Conservation (phyloP, 495 filamentous ascomycete species). For the Penicillium coprophilum region DNA sequence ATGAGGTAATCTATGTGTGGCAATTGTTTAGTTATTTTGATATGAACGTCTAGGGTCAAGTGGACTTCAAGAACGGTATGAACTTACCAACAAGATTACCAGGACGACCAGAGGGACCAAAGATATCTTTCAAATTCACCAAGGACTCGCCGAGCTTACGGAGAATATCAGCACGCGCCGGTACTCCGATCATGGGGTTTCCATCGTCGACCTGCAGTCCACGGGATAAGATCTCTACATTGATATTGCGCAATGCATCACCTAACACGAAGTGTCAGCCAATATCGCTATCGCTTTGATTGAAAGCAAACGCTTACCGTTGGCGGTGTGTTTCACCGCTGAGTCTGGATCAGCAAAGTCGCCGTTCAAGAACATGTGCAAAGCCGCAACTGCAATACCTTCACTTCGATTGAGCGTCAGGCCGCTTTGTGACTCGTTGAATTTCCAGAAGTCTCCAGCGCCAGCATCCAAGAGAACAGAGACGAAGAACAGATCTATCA, state of each 20-base stretch:
- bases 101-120: conserved; percentile 50
- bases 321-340: conserved; percentile 23
- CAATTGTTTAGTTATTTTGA: not conserved
- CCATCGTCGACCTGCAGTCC: conserved; percentile 47
- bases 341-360: conserved; percentile 36
- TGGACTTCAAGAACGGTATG: not conserved
- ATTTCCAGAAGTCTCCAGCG: conserved; percentile 73
- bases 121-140: conserved; percentile 46
- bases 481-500: conserved; percentile 83
- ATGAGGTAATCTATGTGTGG: conserved; percentile 48
- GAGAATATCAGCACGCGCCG: conserved; percentile 49
- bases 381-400: conserved; percentile 57
- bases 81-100: conserved; percentile 55
- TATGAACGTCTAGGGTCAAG: not conserved
- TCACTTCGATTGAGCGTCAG: conserved; percentile 53
- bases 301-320: conserved; percentile 23
- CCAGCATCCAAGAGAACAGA: conserved; percentile 90
- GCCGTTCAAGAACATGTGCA: conserved; percentile 58
- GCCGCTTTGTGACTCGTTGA: conserved; percentile 50
- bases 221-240: conserved; percentile 15
- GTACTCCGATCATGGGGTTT: conserved; percentile 54
- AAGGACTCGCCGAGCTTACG: conserved; percentile 50
- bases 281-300: not conserved
- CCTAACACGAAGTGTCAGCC: conserved; percentile 10
- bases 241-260: conserved; percentile 19